These are phyloP conservation scores for Plasmodium reichenowi DNA, from an alignment of 169 alveolate genomes.

Conservation along the genomic window DNA sequence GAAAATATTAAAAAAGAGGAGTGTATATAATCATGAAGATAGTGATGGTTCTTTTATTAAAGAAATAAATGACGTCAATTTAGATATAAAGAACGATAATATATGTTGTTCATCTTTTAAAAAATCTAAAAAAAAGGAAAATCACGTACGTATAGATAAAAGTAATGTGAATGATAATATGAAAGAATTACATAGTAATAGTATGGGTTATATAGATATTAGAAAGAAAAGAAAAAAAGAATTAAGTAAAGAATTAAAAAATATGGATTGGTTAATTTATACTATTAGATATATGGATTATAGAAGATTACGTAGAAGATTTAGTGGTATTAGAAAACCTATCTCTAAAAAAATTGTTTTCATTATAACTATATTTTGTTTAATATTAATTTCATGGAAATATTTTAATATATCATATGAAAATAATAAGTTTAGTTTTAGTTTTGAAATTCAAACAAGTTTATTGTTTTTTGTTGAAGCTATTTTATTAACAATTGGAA, in stretches of 20 bases:
- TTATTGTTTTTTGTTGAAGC: constrained; percentile 59
- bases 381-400: constrained; percentile 79
- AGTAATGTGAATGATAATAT: background rate
- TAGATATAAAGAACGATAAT: constrained; percentile 17
- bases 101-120: constrained; percentile 20
- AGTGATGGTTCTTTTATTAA: constrained; percentile 36
- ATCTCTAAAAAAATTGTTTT: constrained; percentile 84
- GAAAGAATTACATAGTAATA: background rate
- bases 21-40: background rate
- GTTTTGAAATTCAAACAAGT: constrained; percentile 42
- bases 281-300: constrained; percentile 87
- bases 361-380: constrained; percentile 82
- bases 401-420: constrained; percentile 50
- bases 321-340: constrained; percentile 88
- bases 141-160: constrained; percentile 1
- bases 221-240: constrained; percentile 8
- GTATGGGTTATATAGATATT: background rate
- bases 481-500: constrained; percentile 52
- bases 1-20: constrained; percentile 7
- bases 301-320: constrained; percentile 85
- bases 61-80: constrained; percentile 14
- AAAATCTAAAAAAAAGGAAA: background rate
- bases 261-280: constrained; percentile 72
- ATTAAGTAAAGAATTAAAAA: constrained; percentile 44
- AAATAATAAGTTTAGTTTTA: constrained; percentile 28